phyloP scores from a whole-genome alignment of 1,284 basidiomycete genomes.

The Naganishia cerealis region DNA sequence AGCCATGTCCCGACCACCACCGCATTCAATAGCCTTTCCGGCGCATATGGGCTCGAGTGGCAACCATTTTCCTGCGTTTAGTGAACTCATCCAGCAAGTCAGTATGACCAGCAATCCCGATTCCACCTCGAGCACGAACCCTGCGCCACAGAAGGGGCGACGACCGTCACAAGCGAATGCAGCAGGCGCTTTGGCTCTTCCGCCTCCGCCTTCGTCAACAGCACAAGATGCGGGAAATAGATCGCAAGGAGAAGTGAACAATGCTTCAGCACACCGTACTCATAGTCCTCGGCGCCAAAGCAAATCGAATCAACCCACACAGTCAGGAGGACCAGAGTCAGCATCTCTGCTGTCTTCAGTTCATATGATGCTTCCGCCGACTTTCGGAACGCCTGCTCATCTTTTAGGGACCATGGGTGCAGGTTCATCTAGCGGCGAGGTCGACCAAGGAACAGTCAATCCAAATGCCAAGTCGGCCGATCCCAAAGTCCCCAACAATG shows the following conservation, averaged over 20 bases:
- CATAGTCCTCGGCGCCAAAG: not conserved
- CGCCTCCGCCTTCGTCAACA: slow-evolving; percentile 6
- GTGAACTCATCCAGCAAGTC: slow-evolving; percentile 22
- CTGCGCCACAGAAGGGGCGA: slow-evolving; percentile 2
- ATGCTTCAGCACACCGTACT: not conserved
- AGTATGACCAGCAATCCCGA: slow-evolving; percentile 21
- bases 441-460: not conserved
- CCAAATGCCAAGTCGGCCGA: slow-evolving; percentile 5
- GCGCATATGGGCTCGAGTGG: slow-evolving; percentile 15
- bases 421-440: not conserved
- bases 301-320: slow-evolving; percentile 3
- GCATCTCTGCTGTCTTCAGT: slow-evolving; percentile 22
- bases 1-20: slow-evolving; percentile 26
- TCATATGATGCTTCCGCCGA: slow-evolving; percentile 24
- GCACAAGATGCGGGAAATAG: not conserved
- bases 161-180: not conserved
- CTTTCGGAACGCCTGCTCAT: slow-evolving; percentile 22
- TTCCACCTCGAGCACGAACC: not conserved
- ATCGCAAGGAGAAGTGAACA: not conserved
- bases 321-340: slow-evolving; percentile 14
- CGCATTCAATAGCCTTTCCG: slow-evolving; percentile 26
- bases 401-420: not conserved
- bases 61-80: slow-evolving; percentile 14
- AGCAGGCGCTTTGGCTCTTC: not conserved
- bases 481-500: not conserved